Evolutionary conservation across 345 rosid genomes (phyloP).

Genomic region (Aquilaria yunnanensis): DNA sequence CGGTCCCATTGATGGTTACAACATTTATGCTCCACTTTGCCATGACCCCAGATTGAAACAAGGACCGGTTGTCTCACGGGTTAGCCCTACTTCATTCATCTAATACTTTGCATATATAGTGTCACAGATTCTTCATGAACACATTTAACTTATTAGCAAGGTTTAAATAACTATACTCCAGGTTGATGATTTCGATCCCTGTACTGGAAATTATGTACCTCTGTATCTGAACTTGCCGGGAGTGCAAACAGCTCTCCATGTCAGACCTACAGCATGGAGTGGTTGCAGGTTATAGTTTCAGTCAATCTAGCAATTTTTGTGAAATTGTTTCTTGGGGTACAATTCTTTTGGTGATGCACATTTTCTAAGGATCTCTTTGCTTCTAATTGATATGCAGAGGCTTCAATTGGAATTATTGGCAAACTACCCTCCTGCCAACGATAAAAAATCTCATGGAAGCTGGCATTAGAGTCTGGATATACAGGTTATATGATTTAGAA

Average conservation of each 20-base stretch:
- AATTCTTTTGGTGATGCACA: no score
- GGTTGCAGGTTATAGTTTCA: slow-evolving; percentile 35
- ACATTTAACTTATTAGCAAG: no score
- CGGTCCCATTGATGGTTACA: slow-evolving; percentile 53
- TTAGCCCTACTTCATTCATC: no score
- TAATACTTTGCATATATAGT: no score
- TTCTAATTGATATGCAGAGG: slow-evolving; percentile 11
- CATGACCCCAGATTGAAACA: no score
- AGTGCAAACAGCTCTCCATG: slow-evolving; percentile 53
- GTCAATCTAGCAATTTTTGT: not conserved
- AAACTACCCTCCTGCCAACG: slow-evolving; percentile 46
- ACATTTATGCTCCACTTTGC: slow-evolving; percentile 42
- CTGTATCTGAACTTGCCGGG: slow-evolving; percentile 44
- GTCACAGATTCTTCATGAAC: no score
- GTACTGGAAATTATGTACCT: slow-evolving; percentile 33
- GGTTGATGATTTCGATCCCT: slow-evolving; percentile 50
- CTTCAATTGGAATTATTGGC: not conserved
- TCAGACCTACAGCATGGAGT: slow-evolving; percentile 24
- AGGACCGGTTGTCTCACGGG: no score
- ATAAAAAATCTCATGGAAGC: slow-evolving; percentile 53
- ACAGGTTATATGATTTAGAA: slow-evolving; percentile 24
- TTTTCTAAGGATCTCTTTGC: not conserved
- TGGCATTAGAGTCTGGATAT: slow-evolving; percentile 64
- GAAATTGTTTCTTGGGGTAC: not conserved
- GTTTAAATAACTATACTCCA: not conserved